Evolutionary conservation across 2,329 filamentous ascomycete genomes (phyloP).

Genomic region (Hymenoscyphus repandus): DNA sequence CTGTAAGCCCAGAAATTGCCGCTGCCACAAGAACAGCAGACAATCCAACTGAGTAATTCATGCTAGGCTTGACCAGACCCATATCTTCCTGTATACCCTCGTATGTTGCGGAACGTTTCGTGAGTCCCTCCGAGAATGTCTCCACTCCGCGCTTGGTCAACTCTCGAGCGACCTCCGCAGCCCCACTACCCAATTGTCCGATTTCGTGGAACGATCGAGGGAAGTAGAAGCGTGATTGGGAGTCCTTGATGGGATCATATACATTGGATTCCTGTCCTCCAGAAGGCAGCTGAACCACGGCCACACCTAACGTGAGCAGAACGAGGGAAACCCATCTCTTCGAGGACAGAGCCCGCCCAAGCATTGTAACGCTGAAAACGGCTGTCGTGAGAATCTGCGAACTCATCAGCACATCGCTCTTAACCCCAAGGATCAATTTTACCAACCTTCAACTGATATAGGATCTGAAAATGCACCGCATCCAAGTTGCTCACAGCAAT

Average conservation of each 20-base stretch:
- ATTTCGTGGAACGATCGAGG: constrained; percentile 75
- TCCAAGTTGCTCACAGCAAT: constrained; percentile 86
- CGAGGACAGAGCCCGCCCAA: constrained; percentile 63
- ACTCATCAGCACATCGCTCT: constrained; percentile 8
- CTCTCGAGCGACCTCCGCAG: constrained; percentile 44
- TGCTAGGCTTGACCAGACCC: constrained; percentile 42
- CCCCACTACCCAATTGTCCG: constrained; percentile 54
- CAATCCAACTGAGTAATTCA: constrained; percentile 78
- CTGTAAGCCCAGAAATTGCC: constrained; percentile 74
- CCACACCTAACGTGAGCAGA: constrained; percentile 75
- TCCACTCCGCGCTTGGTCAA: constrained; percentile 44
- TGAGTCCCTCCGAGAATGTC: constrained; percentile 38
- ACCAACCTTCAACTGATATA: constrained; percentile 81
- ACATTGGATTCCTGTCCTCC: constrained; percentile 43
- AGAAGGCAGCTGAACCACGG: constrained; percentile 75
- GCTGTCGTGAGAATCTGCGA: constrained; percentile 76
- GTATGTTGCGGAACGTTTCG: constrained; percentile 78
- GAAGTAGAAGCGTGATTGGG: constrained; percentile 55
- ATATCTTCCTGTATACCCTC: constrained; percentile 74
- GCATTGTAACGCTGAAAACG: constrained; percentile 74
- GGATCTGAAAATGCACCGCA: constrained; percentile 86
- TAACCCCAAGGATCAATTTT: background rate
- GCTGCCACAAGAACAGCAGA: constrained; percentile 74
- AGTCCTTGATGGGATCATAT: constrained; percentile 57
- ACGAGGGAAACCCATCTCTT: constrained; percentile 78